A percentile compares a stretch with the other conserved stretches of the same genome.
Conservation (phyloP, 768 basidiomycete genomes). For the Pilatotrama ljubarskyi region DNA sequence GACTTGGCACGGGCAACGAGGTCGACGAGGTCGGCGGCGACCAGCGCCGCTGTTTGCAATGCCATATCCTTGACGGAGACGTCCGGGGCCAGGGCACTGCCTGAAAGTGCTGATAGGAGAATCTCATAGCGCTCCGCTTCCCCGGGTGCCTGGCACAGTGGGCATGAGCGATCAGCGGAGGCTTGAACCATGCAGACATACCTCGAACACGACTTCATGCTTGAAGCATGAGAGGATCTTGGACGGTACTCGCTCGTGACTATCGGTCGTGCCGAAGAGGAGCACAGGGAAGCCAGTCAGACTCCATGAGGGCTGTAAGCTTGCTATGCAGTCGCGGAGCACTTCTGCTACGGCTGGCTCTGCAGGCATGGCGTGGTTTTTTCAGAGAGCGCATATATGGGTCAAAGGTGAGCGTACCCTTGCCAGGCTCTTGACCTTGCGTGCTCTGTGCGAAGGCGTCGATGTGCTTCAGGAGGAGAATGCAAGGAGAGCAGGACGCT, state of each 20-base stretch:
- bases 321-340: constrained; percentile 62
- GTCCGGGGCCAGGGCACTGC: constrained; percentile 61
- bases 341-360: constrained; percentile 58
- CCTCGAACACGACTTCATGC: constrained; percentile 78
- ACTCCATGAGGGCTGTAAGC: constrained; percentile 57
- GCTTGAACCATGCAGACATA: constrained; percentile 29
- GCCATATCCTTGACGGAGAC: constrained; percentile 74
- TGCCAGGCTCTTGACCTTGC: constrained; percentile 61
- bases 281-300: constrained; percentile 70
- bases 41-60: constrained; percentile 87
- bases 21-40: constrained; percentile 76
- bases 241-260: constrained; percentile 62
- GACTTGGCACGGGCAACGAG: constrained; percentile 61
- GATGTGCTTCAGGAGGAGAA: constrained; percentile 76
- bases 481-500: constrained; percentile 75
- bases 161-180: neutral
- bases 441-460: constrained; percentile 77
- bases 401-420: constrained; percentile 48
- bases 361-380: constrained; percentile 30
- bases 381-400: neutral
- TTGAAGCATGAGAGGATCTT: constrained; percentile 76
- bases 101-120: constrained; percentile 46
- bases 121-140: constrained; percentile 73
- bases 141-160: constrained; percentile 62
- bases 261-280: constrained; percentile 71